Percentiles rank a stretch among this genome's conserved stretches.
Conservation (phyloP, 106 monocot species). For the Cymbidium sinense region DNA sequence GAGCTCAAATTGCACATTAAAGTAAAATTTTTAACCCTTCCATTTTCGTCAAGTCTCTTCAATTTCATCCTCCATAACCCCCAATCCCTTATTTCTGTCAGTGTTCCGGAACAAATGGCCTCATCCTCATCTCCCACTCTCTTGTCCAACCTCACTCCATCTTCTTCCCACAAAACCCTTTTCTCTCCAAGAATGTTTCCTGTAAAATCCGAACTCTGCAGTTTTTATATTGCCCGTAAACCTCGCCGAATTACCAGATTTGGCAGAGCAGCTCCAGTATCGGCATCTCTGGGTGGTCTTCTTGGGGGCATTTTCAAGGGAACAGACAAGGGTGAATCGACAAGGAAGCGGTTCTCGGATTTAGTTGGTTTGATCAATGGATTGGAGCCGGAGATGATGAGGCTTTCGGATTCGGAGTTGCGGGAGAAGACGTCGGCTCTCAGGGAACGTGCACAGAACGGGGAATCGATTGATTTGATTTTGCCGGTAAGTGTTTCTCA, state of each 20-base stretch:
- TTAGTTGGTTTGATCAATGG: constrained; percentile 49
- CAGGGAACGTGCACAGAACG: constrained; percentile 61
- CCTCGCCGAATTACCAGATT: constrained; percentile 7
- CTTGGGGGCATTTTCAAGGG: constrained; percentile 78
- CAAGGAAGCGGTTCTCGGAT: constrained; percentile 62
- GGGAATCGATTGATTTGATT: constrained; percentile 77
- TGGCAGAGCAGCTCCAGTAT: constrained; percentile 2
- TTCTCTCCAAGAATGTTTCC: constrained; percentile 18
- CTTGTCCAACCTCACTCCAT: constrained; percentile 14
- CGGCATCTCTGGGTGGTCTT: constrained; percentile 65
- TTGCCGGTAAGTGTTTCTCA: constrained; percentile 49
- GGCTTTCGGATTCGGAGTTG: constrained; percentile 69
- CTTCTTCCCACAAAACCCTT: constrained; percentile 18
- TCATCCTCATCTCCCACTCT: constrained; percentile 22
- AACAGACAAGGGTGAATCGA: constrained; percentile 64
- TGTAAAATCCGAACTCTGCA: constrained; percentile 21
- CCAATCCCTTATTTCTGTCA: neutral
- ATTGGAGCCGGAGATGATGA: constrained; percentile 67
- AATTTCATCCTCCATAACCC: neutral
- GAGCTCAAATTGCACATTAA: neutral
- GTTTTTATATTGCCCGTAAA: constrained; percentile 18
- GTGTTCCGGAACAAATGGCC: constrained; percentile 17
- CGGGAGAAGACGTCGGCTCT: constrained; percentile 57
- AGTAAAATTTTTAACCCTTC: neutral
- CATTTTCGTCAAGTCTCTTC: neutral